A percentile compares a stretch with the other conserved stretches of the same genome.
phyloP scores from a whole-genome alignment of 768 basidiomycete species.

The Symmetrospora coprosmae region DNA sequence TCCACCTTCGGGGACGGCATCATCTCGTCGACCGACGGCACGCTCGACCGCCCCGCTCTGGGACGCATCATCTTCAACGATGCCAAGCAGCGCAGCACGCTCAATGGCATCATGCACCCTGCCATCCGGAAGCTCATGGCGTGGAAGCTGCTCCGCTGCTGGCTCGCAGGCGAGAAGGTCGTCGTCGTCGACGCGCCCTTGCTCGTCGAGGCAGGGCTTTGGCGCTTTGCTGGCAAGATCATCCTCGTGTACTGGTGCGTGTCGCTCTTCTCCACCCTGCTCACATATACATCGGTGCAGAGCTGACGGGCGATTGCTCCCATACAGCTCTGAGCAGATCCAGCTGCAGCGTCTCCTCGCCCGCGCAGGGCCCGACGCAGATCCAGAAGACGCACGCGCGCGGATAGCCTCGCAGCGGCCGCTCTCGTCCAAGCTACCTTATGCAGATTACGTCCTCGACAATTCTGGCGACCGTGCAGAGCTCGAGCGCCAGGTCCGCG shows the following conservation, averaged over 20 bases:
- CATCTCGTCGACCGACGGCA: constrained; percentile 50
- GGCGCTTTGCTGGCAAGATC: constrained; percentile 66
- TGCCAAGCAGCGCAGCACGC: constrained; percentile 47
- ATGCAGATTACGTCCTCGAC: constrained; percentile 73
- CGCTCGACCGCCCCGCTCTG: constrained; percentile 66
- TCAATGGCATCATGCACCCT: constrained; percentile 83
- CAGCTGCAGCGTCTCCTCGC: constrained; percentile 70
- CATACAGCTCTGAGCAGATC: constrained; percentile 55
- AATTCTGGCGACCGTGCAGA: constrained; percentile 67
- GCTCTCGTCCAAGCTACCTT: constrained; percentile 61
- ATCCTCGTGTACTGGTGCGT: constrained; percentile 81
- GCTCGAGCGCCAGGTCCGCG: constrained; percentile 47
- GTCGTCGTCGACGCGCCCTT: constrained; percentile 83
- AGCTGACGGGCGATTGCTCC: too few species aligned
- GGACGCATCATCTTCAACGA: constrained; percentile 76
- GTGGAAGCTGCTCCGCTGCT: constrained; percentile 51
- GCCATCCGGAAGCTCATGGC: constrained; percentile 49
- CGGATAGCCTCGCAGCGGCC: constrained; percentile 69
- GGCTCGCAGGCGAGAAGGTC: constrained; percentile 62
- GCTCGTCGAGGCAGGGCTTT: constrained; percentile 73
- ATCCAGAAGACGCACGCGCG: constrained; percentile 52
- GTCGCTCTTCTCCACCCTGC: not conserved
- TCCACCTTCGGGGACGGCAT: constrained; percentile 57
- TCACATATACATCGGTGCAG: not conserved
- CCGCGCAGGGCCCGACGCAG: constrained; percentile 49